A percentile compares a stretch with the other conserved stretches of the same genome.
These are phyloP conservation scores for Neostapfia colusana DNA, from an alignment of 176 grass and related monocot genomes.

Conservation along the genomic window DNA sequence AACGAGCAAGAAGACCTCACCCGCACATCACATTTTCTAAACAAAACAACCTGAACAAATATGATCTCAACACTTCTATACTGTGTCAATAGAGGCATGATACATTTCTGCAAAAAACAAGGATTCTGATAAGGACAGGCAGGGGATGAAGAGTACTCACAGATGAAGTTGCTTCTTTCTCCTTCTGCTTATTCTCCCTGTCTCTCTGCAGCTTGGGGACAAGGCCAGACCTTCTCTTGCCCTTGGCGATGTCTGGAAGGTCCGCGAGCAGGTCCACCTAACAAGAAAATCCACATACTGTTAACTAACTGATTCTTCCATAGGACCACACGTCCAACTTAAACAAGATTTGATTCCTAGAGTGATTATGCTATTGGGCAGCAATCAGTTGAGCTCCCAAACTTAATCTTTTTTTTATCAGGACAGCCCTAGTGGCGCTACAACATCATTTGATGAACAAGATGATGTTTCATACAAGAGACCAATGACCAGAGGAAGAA, in stretches of 20 bases:
- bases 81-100: not conserved
- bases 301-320: not conserved
- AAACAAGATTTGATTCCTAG: not conserved
- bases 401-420: not conserved
- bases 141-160: constrained; percentile 33
- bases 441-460: not conserved
- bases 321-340: not conserved
- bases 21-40: not conserved
- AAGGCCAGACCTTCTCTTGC: constrained; percentile 49
- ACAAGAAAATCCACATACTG: not conserved
- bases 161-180: constrained; percentile 6
- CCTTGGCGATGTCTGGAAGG: no score
- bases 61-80: not conserved
- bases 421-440: not conserved
- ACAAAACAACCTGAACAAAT: not conserved
- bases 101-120: not conserved
- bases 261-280: not conserved
- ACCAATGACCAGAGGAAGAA: not conserved
- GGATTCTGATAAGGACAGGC: not conserved
- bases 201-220: constrained; percentile 45
- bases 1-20: not conserved
- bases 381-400: not conserved
- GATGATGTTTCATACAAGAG: not conserved
- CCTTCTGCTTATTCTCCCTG: constrained; percentile 38
- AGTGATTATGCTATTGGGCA: not conserved